Evolutionary conservation across 768 basidiomycete species (phyloP).

Genomic region (Wakefieldia striispora): DNA sequence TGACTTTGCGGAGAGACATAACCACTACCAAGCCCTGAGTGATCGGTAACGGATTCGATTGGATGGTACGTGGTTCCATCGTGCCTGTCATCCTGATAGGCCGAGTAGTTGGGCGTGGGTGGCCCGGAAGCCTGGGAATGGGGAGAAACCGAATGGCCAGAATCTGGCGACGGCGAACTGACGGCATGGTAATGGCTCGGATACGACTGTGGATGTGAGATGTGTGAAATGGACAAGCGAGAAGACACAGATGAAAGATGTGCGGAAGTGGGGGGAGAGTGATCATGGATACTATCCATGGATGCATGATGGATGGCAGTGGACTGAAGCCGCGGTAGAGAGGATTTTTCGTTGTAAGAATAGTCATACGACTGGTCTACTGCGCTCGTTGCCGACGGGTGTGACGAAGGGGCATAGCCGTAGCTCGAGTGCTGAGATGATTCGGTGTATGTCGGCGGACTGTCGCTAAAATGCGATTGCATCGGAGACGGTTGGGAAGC

Average conservation of each 20-base stretch:
- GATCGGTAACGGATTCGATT: conserved; percentile 32
- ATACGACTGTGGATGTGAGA: conserved; percentile 53
- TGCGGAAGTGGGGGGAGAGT: conserved; percentile 30
- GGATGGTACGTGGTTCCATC: conserved; percentile 39
- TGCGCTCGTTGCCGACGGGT: conserved; percentile 19
- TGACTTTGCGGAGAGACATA: conserved; percentile 34
- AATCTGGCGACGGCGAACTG: conserved; percentile 49
- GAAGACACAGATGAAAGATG: conserved; percentile 41
- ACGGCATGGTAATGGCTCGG: conserved; percentile 35
- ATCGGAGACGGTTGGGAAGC: conserved; percentile 30
- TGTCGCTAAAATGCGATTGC: conserved; percentile 30
- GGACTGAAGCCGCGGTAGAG: conserved; percentile 31
- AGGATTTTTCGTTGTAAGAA: conserved; percentile 30
- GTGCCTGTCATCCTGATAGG: conserved; percentile 45
- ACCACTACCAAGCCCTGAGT: conserved; percentile 27
- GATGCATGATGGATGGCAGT: conserved; percentile 28
- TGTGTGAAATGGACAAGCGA: conserved; percentile 60
- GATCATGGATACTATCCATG: conserved; percentile 27
- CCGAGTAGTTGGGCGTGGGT: conserved; percentile 38
- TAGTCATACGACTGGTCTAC: conserved; percentile 31
- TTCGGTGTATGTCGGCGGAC: conserved; percentile 29
- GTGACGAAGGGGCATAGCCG: conserved; percentile 27
- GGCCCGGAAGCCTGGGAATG: conserved; percentile 34
- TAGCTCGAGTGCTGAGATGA: conserved; percentile 33
- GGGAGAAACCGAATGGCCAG: conserved; percentile 45